phyloP scores from a whole-genome alignment of 805 yeast species.

The Phaffomyces thermotolerans region DNA sequence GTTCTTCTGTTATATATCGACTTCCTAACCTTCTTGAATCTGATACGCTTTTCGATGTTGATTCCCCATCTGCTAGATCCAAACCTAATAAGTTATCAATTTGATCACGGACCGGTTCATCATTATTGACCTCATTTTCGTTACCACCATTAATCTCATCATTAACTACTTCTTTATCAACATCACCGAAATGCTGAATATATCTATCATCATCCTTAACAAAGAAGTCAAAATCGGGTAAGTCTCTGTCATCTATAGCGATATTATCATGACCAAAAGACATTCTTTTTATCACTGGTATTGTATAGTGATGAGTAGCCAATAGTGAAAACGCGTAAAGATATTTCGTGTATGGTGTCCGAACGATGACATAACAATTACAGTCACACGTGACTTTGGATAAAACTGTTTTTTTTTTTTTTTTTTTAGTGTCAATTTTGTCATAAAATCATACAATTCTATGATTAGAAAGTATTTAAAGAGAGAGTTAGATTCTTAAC shows the following conservation, averaged over 20 bases:
- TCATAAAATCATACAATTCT: no score
- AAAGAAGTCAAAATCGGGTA: slow-evolving; percentile 1
- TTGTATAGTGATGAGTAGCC: background rate
- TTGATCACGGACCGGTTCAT: background rate
- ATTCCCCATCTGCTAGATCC: background rate
- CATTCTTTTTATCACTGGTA: background rate
- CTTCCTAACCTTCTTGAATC: background rate
- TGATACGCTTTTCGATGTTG: background rate
- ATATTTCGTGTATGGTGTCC: background rate
- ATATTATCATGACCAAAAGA: background rate
- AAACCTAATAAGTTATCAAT: slow-evolving; percentile 11
- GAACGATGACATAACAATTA: no score
- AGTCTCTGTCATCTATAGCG: background rate
- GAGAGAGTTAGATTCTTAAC: no score
- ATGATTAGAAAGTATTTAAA: no score
- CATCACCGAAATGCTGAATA: background rate
- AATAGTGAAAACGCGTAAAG: background rate
- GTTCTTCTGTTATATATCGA: slow-evolving; percentile 41
- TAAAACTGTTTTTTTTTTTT: no score
- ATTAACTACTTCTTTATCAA: background rate
- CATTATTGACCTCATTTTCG: background rate
- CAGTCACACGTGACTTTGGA: no score
- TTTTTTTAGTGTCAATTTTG: no score
- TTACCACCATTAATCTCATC: no score
- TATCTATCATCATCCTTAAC: background rate